Evolutionary conservation across 1,139 yeast species (phyloP), one percentile per base, ranked within the genome.

Genomic region (Zygosaccharomyces pseudobailii): DNA sequence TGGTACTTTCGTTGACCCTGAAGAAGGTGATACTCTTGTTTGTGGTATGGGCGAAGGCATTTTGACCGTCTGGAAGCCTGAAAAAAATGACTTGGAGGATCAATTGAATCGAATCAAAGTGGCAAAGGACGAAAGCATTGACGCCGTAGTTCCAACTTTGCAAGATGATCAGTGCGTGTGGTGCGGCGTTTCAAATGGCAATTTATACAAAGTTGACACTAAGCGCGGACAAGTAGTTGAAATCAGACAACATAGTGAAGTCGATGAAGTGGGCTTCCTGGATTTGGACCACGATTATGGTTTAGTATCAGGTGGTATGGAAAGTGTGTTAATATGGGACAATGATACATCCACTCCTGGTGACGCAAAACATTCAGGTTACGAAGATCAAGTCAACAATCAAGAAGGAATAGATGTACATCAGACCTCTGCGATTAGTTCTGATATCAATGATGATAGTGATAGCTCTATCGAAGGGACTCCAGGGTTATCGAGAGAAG

Each of bases 21-120:
- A 74, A 22, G 77, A 76, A 33, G 83, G 79, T 50, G 88, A 83
- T 37, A 81, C 82, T 3, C 72, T 83, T 20, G 86, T 85, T 0
- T 82, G 90, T 58, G 90, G 89, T 42, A 90, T 89, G 81, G 90
- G 95, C 3, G 95, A 86, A 63, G 97, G 97, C 2, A 78, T 88
- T n/a, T 75, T 88, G 5, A 88, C 97, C 0, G 73, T 86, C n/a
- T 92, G 97, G 98, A 82, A 80, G 56, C 80, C 84, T 36, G 73
- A 78, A 36, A 79, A 79, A 62, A 85, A 84, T 59, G 72, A 73
- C 40, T 76, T 84, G 58, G 75, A 73, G 54, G 97, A 90, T 66
- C 97, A 89, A 66, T 74, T 88, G 45, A 78, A 87, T 10, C 73
- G 97, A 48, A 78, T 90, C 19, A 80, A 82, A 52, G 74, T 90